phyloP scores from a whole-genome alignment of 306 rosid species.

The Benincasa hispida region DNA sequence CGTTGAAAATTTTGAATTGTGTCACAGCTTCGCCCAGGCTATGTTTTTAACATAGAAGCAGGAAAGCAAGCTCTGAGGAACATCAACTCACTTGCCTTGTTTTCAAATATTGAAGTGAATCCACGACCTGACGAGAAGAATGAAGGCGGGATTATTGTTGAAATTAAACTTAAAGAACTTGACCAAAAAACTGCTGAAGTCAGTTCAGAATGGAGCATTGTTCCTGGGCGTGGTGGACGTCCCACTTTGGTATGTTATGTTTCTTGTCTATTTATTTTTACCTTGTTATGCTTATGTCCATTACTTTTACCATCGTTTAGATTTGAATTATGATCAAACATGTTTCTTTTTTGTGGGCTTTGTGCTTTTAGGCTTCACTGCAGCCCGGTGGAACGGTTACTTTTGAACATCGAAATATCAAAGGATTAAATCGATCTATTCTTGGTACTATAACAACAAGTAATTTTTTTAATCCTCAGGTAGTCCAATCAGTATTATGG shows the following conservation, averaged over 20 bases:
- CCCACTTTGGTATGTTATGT: conserved; percentile 65
- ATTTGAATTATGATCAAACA: not conserved
- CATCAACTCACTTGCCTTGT: conserved; percentile 74
- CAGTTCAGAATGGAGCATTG: conserved; percentile 90
- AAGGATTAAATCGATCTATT: conserved; percentile 74
- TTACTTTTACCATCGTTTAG: not conserved
- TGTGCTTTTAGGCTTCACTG: conserved; percentile 65
- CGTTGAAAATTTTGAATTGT: conserved; percentile 22
- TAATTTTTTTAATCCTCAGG: conserved; percentile 83
- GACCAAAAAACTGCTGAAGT: conserved; percentile 95
- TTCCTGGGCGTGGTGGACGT: conserved; percentile 89
- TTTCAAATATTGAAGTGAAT: conserved; percentile 94
- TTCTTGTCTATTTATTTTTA: not conserved
- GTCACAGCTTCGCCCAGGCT: conserved; percentile 68
- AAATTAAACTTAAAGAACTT: conserved; percentile 77
- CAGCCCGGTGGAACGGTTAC: conserved; percentile 94
- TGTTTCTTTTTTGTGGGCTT: conserved; percentile 1
- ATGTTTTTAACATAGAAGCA: conserved; percentile 81
- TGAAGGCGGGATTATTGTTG: conserved; percentile 91
- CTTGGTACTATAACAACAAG: conserved; percentile 73
- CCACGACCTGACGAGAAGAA: conserved; percentile 89
- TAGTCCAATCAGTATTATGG: conserved; percentile 8
- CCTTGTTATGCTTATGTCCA: not conserved
- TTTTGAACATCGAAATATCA: conserved; percentile 77
- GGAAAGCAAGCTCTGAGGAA: conserved; percentile 96